phyloP scores from a whole-genome alignment of 2,329 filamentous ascomycete genomes.

The Tolypocladium endophyticum region DNA sequence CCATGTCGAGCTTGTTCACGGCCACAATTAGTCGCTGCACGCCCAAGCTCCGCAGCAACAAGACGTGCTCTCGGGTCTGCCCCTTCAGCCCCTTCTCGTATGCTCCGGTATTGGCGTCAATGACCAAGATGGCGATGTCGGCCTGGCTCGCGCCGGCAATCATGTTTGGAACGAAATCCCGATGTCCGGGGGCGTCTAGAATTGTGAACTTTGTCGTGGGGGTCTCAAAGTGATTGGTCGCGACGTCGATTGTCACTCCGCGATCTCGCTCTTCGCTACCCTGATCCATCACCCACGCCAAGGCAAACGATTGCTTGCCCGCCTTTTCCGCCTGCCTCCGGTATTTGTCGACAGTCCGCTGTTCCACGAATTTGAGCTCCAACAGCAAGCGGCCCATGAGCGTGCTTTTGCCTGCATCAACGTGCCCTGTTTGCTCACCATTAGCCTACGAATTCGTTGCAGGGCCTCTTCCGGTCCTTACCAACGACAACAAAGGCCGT shows the following conservation, averaged over 20 bases:
- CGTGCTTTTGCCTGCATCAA: constrained; percentile 95
- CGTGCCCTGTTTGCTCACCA: constrained; percentile 54
- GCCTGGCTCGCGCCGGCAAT: constrained; percentile 94
- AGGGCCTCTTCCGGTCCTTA: constrained; percentile 27
- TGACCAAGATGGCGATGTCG: constrained; percentile 88
- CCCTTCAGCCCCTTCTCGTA: constrained; percentile 91
- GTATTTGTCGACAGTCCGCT: constrained; percentile 81
- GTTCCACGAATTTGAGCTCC: constrained; percentile 79
- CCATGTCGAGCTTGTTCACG: constrained; percentile 89
- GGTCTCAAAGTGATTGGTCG: constrained; percentile 89
- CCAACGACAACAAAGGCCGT: constrained; percentile 90
- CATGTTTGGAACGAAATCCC: constrained; percentile 98
- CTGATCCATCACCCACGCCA: constrained; percentile 96
- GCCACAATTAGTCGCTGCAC: constrained; percentile 81
- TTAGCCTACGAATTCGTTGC: not conserved
- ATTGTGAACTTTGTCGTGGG: constrained; percentile 83
- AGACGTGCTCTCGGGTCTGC: constrained; percentile 87
- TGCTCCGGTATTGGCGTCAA: constrained; percentile 81
- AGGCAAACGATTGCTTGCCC: constrained; percentile 88
- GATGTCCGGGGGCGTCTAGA: constrained; percentile 86
- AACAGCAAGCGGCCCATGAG: constrained; percentile 91
- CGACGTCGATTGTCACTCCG: constrained; percentile 94
- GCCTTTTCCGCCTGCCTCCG: constrained; percentile 80
- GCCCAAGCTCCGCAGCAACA: constrained; percentile 83
- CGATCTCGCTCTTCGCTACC: constrained; percentile 78